Percentiles rank a stretch among this genome's conserved stretches.
These are phyloP conservation scores for Centella asiatica DNA, from an alignment of 129 eudicot genomes.

Conservation along the genomic window DNA sequence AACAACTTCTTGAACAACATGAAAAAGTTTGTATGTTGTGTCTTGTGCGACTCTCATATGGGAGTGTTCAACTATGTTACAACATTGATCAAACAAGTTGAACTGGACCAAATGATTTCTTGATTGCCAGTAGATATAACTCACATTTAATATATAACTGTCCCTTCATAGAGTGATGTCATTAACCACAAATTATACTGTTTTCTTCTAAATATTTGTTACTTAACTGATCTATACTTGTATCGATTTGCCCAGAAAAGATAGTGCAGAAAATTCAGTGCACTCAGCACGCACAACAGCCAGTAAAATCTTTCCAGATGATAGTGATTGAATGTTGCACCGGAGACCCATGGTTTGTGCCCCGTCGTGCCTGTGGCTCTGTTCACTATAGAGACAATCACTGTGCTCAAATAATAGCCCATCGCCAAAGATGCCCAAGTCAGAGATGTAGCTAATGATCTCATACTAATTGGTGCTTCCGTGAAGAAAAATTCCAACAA, in stretches of 20 bases:
- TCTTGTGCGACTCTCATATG: no score
- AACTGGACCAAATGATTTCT: no score
- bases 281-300: conserved; percentile 66
- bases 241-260: conserved; percentile 66
- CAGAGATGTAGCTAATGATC: conserved; percentile 73
- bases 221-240: conserved; percentile 45
- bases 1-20: no score
- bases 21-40: no score
- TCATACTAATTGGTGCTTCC: conserved; percentile 70
- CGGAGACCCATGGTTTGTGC: conserved; percentile 52
- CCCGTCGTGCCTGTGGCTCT: conserved; percentile 37
- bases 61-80: no score
- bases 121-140: no score
- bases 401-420: conserved; percentile 82
- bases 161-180: no score
- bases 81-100: no score
- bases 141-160: no score
- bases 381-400: conserved; percentile 61
- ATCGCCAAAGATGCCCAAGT: conserved; percentile 73
- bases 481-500: conserved; percentile 76
- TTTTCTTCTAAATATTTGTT: neutral
- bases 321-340: conserved; percentile 50
- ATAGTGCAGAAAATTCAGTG: conserved; percentile 55
- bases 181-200: no score
- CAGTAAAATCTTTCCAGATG: conserved; percentile 69